Evolutionary conservation across 495 filamentous ascomycete genomes (phyloP).

Genomic region (Aspergillus mulundensis): DNA sequence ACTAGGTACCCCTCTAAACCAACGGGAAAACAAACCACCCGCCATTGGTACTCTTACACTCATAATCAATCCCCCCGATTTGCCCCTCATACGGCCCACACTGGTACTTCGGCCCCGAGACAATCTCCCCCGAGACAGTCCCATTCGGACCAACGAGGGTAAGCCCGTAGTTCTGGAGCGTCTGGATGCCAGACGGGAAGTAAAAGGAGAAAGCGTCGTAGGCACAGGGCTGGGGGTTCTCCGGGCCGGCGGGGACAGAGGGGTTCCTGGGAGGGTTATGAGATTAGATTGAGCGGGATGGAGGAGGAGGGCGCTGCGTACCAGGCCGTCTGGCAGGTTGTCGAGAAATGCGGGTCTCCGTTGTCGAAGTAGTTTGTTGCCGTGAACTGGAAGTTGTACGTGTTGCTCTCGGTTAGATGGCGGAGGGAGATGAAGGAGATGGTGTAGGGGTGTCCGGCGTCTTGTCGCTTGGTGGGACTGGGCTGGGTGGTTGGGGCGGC

Average conservation of each 20-base stretch:
- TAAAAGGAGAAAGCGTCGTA: neutral
- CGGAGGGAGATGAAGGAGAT: slow-evolving; percentile 1
- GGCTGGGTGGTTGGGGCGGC: neutral
- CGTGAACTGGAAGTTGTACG: neutral
- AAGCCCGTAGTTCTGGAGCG: neutral
- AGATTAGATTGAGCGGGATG: too few species aligned
- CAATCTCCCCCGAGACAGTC: neutral
- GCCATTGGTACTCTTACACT: neutral
- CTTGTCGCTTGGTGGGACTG: neutral
- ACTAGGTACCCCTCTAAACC: neutral
- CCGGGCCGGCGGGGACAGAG: neutral
- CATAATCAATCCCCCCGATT: neutral
- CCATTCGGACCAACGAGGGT: neutral
- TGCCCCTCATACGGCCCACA: slow-evolving; percentile 3
- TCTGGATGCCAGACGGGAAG: neutral
- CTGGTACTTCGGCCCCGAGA: neutral
- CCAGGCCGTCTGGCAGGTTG: neutral
- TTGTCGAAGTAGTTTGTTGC: neutral
- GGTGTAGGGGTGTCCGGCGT: slow-evolving; percentile 2
- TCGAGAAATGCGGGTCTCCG: neutral
- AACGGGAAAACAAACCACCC: slow-evolving; percentile 8
- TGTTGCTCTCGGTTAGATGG: neutral
- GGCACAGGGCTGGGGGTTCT: neutral
- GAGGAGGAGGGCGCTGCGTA: too few species aligned
- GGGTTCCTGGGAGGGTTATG: neutral